Evolutionary conservation across 1,139 yeast species (phyloP), one percentile per base, ranked within the genome.

Genomic region (Saccharomycopsis hybrid): DNA sequence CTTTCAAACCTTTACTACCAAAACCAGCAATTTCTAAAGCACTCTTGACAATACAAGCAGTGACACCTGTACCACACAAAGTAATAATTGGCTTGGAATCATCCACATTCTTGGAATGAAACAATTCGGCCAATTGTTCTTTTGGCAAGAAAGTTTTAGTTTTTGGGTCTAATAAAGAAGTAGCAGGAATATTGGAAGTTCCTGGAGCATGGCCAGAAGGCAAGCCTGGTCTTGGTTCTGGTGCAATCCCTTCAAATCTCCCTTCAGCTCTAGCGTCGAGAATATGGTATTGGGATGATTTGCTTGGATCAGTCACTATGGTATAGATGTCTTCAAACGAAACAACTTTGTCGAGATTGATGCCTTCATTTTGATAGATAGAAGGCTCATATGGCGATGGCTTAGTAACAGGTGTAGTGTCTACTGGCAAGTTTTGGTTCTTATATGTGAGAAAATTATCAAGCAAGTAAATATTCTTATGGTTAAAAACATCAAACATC

Each of bases 61-160:
- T 83, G 43, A 90, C 97, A 46, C 97, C 97, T 1, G 96, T 83
- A 27, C 97, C 98, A 64, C 98, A 92, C 87, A 85, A 80, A 43
- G 83, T 86, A 50, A 92, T 80, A 24, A 86, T 77, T 7, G 85
- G 89, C 58, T 82, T 79, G 18, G 72, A 73, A 33, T 69, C 62
- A 29, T 60, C 59, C 11, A 76, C 62, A 1, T 69, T 70, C 18
- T 59, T 61, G 0, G 61, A 51, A 35, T 66, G 60, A 58, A 86
- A 74, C n/a, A 80, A 59, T 28, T 66, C 60, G 18, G 61, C 52
- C 49, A 86, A 63, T 48, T 76, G 77, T 9, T 67, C 71, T 8
- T 68, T 62, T 2, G 78, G 64, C 59, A 77, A 73, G 63, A 74
- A 85, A 38, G 76, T 67, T 45, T 75, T 74, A 13, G 62, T 58